phyloP scores from a whole-genome alignment of 2,329 filamentous ascomycete genomes.

The Exophiala oligosperma region DNA sequence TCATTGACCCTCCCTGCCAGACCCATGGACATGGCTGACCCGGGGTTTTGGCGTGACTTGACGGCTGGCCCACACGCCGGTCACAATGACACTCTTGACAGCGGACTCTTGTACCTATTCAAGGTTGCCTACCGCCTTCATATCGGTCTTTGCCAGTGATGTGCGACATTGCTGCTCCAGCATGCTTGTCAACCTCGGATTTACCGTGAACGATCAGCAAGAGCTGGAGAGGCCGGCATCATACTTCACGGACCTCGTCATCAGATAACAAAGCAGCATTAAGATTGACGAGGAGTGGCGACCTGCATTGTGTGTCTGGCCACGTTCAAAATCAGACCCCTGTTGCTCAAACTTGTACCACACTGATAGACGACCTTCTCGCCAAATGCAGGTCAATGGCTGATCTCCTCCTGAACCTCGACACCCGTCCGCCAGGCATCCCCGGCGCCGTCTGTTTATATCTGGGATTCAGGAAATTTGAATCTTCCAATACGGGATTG shows the following conservation, averaged over 20 bases:
- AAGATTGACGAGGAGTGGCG: too few species aligned
- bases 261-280: too few species aligned
- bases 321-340: neutral
- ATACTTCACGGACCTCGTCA: neutral
- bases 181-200: neutral
- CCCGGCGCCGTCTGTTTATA: neutral
- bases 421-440: too few species aligned
- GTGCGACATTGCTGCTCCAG: neutral
- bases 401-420: neutral
- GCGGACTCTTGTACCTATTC: slow-evolving; percentile 11
- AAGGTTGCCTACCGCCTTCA: neutral
- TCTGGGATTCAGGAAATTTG: neutral
- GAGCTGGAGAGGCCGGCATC: neutral
- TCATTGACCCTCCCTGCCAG: neutral
- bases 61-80: neutral
- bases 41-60: neutral
- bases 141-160: neutral
- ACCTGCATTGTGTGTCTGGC: neutral
- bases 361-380: neutral
- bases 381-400: neutral
- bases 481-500: neutral
- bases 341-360: neutral
- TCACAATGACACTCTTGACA: slow-evolving; percentile 19
- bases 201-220: neutral
- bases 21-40: slow-evolving; percentile 10